These are phyloP conservation scores for Physocladia obscura DNA, from an alignment of 192 early-diverging fungal genomes.

Conservation along the genomic window DNA sequence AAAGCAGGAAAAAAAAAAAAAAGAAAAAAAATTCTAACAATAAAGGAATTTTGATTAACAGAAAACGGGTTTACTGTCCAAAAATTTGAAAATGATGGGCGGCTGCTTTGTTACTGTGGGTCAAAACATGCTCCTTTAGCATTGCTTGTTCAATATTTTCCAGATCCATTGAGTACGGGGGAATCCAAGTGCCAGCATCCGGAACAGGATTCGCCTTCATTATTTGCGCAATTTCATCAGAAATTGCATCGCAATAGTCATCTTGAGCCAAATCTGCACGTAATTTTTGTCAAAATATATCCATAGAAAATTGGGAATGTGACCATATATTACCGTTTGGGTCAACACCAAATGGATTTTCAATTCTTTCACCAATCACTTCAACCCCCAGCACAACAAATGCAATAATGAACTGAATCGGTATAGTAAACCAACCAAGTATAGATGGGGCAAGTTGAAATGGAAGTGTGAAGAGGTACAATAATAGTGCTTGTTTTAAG, in stretches of 20 bases:
- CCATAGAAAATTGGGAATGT: neutral
- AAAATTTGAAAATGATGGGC: too few relatives aligned
- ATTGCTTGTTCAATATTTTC: too few relatives aligned
- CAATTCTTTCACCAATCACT: slow-evolving; percentile 83
- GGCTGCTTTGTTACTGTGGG: too few relatives aligned
- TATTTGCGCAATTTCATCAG: slow-evolving; percentile 1
- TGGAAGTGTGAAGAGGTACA: slow-evolving; percentile 78
- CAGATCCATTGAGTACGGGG: too few relatives aligned
- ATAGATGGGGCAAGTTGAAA: slow-evolving; percentile 67
- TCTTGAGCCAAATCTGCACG: slow-evolving; percentile 7
- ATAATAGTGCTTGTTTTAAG: slow-evolving; percentile 74
- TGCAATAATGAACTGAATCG: slow-evolving; percentile 63
- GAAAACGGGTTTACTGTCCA: too few relatives aligned
- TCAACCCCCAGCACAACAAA: slow-evolving; percentile 82
- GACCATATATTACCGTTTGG: slow-evolving; percentile 9
- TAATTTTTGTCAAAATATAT: neutral
- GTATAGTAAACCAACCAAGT: slow-evolving; percentile 59
- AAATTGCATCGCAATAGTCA: slow-evolving; percentile 20
- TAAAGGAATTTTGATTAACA: too few relatives aligned
- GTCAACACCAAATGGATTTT: slow-evolving; percentile 84
- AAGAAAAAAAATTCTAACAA: too few relatives aligned
- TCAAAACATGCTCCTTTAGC: too few relatives aligned
- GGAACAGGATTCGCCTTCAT: too few relatives aligned
- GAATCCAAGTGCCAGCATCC: too few relatives aligned
- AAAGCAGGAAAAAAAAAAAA: too few relatives aligned